Evolutionary conservation across 495 filamentous ascomycete genomes (phyloP).

Genomic region (Penicillium verhagenii): DNA sequence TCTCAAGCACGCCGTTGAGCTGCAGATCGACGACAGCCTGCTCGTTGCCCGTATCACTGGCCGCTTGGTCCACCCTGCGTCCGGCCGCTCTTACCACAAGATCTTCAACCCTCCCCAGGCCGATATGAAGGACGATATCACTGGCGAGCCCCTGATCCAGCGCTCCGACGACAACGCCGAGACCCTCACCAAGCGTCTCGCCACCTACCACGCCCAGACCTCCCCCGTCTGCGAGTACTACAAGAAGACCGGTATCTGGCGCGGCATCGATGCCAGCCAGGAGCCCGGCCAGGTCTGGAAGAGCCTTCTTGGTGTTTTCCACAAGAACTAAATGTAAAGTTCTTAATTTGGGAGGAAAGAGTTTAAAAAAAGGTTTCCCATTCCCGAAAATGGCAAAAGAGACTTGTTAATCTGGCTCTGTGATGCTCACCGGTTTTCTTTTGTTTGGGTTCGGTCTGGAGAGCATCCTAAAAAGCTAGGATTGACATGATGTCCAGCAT

Average conservation of each 20-base stretch:
- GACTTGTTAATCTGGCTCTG: conserved; percentile 9
- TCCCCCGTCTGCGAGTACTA: conserved; percentile 91
- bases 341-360: conserved; percentile 1
- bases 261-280: conserved; percentile 93
- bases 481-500: conserved; percentile 21
- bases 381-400: conserved; percentile 5
- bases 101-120: conserved; percentile 98
- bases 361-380: neutral
- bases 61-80: conserved; percentile 91
- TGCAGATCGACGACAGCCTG: conserved; percentile 92
- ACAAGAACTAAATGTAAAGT: conserved; percentile 42
- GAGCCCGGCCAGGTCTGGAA: conserved; percentile 95
- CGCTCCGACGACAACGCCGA: conserved; percentile 96
- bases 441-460: conserved; percentile 15
- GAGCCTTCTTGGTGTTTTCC: conserved; percentile 82
- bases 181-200: conserved; percentile 92
- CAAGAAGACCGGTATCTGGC: conserved; percentile 95
- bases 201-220: conserved; percentile 93
- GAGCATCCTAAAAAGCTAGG: conserved; percentile 8
- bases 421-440: conserved; percentile 19
- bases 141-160: conserved; percentile 95
- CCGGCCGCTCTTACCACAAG: conserved; percentile 94
- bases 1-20: conserved; percentile 90
- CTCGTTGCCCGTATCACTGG: conserved; percentile 96
- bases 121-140: conserved; percentile 92